These are phyloP conservation scores for Amanita fuliginea DNA, from an alignment of 768 basidiomycete species.

Conservation along the genomic window DNA sequence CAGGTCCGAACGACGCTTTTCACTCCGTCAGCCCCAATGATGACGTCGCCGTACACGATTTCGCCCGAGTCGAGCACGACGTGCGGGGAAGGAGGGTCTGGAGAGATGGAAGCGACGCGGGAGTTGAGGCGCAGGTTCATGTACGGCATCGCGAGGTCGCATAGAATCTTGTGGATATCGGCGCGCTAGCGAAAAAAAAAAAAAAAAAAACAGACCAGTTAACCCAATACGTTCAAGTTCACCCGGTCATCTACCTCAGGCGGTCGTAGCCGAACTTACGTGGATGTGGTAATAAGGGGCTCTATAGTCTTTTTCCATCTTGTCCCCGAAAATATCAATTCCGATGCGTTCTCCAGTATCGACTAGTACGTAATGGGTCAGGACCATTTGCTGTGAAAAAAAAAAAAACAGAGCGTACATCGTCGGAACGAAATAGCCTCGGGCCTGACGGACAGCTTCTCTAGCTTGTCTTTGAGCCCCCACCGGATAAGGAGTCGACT, in stretches of 20 bases:
- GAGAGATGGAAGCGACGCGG: conserved; percentile 18
- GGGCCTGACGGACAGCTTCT: conserved; percentile 26
- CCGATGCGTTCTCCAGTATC: conserved; percentile 19
- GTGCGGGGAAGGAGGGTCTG: conserved; percentile 13
- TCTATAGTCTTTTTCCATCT: conserved; percentile 18
- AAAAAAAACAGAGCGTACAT: conserved; percentile 19
- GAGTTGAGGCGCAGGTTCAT: conserved; percentile 24
- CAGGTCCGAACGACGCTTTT: conserved; percentile 38
- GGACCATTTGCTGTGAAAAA: too few relatives aligned
- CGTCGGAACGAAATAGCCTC: conserved; percentile 26
- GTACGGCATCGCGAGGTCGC: conserved; percentile 22
- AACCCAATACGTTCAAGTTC: too few relatives aligned
- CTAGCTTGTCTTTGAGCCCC: conserved; percentile 34
- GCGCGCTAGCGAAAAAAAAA: conserved; percentile 26
- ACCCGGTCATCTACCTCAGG: neutral
- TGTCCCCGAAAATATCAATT: conserved; percentile 16
- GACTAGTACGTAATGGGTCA: conserved; percentile 11
- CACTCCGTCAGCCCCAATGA: conserved; percentile 39
- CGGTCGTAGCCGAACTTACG: conserved; percentile 11
- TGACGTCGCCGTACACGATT: conserved; percentile 29
- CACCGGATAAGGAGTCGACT: conserved; percentile 36
- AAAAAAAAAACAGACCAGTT: too few relatives aligned
- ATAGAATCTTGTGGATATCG: conserved; percentile 32
- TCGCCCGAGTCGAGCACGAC: conserved; percentile 32
- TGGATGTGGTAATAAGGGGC: conserved; percentile 25